A percentile compares a stretch with the other conserved stretches of the same genome.
phyloP scores from a whole-genome alignment of 345 rosid genomes.

The Iberis pinnata region DNA sequence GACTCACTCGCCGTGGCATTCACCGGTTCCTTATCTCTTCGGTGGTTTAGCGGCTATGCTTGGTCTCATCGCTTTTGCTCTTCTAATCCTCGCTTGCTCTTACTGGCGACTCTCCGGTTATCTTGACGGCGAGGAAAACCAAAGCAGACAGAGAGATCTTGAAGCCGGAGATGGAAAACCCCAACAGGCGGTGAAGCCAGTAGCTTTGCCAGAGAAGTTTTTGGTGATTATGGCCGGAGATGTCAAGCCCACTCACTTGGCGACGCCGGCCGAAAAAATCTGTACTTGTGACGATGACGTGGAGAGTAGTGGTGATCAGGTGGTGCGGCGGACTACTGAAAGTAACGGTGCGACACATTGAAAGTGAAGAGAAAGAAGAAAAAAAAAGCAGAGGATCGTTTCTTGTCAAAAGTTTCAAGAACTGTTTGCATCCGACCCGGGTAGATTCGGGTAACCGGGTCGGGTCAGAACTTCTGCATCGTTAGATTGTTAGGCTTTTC shows the following conservation, averaged over 20 bases:
- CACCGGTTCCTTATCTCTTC: slow-evolving; percentile 86
- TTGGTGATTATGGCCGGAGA: slow-evolving; percentile 89
- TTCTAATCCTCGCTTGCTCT: slow-evolving; percentile 82
- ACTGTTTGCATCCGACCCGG: slow-evolving; percentile 27
- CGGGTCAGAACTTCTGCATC: slow-evolving; percentile 12
- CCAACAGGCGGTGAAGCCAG: slow-evolving; percentile 18
- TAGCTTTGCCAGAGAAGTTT: slow-evolving; percentile 54
- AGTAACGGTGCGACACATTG: slow-evolving; percentile 12
- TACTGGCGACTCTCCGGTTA: slow-evolving; percentile 84
- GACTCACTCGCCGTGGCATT: slow-evolving; percentile 76
- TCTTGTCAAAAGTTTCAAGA: too few relatives aligned
- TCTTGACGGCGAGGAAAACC: slow-evolving; percentile 38
- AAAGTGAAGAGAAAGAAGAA: not conserved
- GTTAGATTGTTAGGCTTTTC: too few relatives aligned
- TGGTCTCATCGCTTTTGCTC: slow-evolving; percentile 85
- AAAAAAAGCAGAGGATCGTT: slow-evolving; percentile 23
- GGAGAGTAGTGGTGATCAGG: slow-evolving; percentile 21
- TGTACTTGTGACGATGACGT: slow-evolving; percentile 32
- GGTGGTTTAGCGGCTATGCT: slow-evolving; percentile 96
- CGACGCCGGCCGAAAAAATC: slow-evolving; percentile 52
- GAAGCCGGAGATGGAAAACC: slow-evolving; percentile 49
- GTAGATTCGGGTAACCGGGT: slow-evolving; percentile 16
- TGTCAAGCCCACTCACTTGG: slow-evolving; percentile 61
- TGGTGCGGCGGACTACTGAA: slow-evolving; percentile 15
- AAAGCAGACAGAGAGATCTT: slow-evolving; percentile 43